Base-by-base conservation (phyloP, 768 basidiomycete genomes). In the Hypsizygus marmoreus region DNA sequence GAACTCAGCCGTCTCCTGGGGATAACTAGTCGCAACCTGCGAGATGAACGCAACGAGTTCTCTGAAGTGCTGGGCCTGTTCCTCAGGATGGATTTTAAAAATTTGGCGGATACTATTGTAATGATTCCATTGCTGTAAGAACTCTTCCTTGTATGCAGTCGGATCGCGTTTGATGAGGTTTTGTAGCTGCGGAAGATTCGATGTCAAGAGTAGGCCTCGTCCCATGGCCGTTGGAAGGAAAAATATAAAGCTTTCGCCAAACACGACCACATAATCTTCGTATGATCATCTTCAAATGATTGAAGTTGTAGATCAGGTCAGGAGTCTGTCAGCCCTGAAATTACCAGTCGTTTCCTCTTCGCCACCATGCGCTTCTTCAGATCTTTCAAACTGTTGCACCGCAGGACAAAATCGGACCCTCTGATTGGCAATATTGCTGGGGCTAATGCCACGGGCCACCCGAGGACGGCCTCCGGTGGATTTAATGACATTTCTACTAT, bases 151-250 rank as follows among this genome's bases (percentile, higher is more conserved):
- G 73, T 99, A 98, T 0, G 81, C 85, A 7, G 71, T 66, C 3
- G 95, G 90, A 64, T 97, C 92, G 33, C 97, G 81, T 63, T 99
- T 99, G 65, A 99, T 94, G 42, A 98, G 76, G 63, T 97, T 97
- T 65, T 98, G 95, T 6, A 99, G 77, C 61, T 97, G 92, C 0
- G 97, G 95, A 7, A 97, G 80, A 61, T 95, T 95, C 12, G 89
- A 81, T 24, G 91, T 86, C 54, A 95, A 79, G 44, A 93, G 77
- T 40, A 87, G 75, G 38, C 88, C 89, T 46, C 90, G 77, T 54
- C 73, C 79, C 77, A 78, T 80, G 45, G 45, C 43, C 32, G 40
- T 28, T 12, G 37, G 49, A 44, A 47, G 30, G 40, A 40, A 48
- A 47, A 53, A 30, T 40, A 40, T 39, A 34, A 53, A 46, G 50